These are phyloP conservation scores for Alternaria conjuncta DNA, from an alignment of 2,329 filamentous ascomycete genomes.

Conservation along the genomic window DNA sequence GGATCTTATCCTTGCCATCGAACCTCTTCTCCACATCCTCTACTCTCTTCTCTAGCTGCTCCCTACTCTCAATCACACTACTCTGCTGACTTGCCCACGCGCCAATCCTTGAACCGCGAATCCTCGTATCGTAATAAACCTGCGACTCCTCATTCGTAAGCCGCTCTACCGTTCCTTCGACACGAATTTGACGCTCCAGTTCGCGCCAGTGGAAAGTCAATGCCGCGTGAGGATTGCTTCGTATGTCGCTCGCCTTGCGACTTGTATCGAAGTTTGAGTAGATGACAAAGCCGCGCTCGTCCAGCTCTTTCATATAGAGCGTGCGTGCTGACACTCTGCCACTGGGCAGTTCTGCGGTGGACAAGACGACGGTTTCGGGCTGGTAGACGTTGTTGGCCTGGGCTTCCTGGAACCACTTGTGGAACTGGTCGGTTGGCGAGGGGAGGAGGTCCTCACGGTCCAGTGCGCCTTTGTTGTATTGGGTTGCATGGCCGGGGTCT, in stretches of 20 bases:
- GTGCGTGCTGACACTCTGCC: slow-evolving; percentile 84
- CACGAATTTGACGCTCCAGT: slow-evolving; percentile 85
- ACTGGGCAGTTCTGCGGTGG: slow-evolving; percentile 81
- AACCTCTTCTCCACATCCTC: slow-evolving; percentile 78
- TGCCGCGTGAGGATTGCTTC: slow-evolving; percentile 76
- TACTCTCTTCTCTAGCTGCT: slow-evolving; percentile 78
- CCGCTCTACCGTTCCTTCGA: slow-evolving; percentile 78
- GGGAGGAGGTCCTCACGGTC: slow-evolving; percentile 64
- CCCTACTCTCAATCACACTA: slow-evolving; percentile 72
- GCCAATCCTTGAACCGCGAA: slow-evolving; percentile 81
- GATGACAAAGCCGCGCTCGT: slow-evolving; percentile 81
- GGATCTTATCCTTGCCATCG: slow-evolving; percentile 77
- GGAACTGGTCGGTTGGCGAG: slow-evolving; percentile 82
- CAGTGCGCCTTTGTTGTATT: slow-evolving; percentile 74
- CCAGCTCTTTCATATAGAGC: slow-evolving; percentile 96
- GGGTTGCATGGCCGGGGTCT: slow-evolving; percentile 69
- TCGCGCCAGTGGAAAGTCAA: slow-evolving; percentile 91
- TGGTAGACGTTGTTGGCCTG: slow-evolving; percentile 68
- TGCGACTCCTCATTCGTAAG: slow-evolving; percentile 74
- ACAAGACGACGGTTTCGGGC: slow-evolving; percentile 87
- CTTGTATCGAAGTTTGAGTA: slow-evolving; percentile 92
- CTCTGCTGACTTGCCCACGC: slow-evolving; percentile 95
- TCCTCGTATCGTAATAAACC: slow-evolving; percentile 68
- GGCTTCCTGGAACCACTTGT: slow-evolving; percentile 84
- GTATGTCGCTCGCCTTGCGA: slow-evolving; percentile 70